Conservation (phyloP, 768 basidiomycete species). For the Trametes coccinea region DNA sequence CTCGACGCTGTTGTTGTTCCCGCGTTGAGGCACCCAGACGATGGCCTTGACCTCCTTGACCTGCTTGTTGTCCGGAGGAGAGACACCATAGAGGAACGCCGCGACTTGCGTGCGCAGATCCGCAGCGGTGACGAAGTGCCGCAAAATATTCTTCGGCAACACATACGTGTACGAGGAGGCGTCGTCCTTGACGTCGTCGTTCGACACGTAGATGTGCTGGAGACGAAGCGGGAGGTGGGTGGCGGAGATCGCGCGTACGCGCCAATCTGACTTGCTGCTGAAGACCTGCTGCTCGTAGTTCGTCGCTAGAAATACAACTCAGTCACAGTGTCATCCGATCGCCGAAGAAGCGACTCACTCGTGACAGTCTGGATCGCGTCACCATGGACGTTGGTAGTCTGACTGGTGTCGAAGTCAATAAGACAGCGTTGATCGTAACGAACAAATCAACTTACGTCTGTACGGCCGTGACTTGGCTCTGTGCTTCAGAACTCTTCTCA, state of each 20-base stretch:
- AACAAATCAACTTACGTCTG: slow-evolving; percentile 55
- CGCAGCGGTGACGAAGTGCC: slow-evolving; percentile 89
- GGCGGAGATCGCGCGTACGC: slow-evolving; percentile 95
- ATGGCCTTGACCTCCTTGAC: slow-evolving; percentile 99
- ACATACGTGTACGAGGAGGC: slow-evolving; percentile 94
- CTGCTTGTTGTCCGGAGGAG: slow-evolving; percentile 94
- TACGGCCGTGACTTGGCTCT: slow-evolving; percentile 91
- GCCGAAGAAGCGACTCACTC: slow-evolving; percentile 48
- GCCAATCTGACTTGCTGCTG: slow-evolving; percentile 99
- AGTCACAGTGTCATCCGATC: not conserved
- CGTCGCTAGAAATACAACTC: slow-evolving; percentile 55
- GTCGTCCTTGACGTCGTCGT: slow-evolving; percentile 99
- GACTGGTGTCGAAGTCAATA: slow-evolving; percentile 26
- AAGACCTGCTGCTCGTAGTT: slow-evolving; percentile 99
- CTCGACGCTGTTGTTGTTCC: slow-evolving; percentile 93
- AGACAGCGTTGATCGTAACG: not conserved
- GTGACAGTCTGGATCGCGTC: slow-evolving; percentile 95
- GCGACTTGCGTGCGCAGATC: slow-evolving; percentile 97
- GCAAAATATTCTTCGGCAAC: slow-evolving; percentile 94
- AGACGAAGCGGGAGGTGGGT: slow-evolving; percentile 95
- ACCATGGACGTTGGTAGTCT: slow-evolving; percentile 97
- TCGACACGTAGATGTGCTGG: slow-evolving; percentile 98
- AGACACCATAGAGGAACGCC: slow-evolving; percentile 89
- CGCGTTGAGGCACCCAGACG: slow-evolving; percentile 97
- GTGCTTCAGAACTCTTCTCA: slow-evolving; percentile 94